These are phyloP conservation scores for Nephelium lappaceum DNA, from an alignment of 345 rosid species.

Conservation along the genomic window DNA sequence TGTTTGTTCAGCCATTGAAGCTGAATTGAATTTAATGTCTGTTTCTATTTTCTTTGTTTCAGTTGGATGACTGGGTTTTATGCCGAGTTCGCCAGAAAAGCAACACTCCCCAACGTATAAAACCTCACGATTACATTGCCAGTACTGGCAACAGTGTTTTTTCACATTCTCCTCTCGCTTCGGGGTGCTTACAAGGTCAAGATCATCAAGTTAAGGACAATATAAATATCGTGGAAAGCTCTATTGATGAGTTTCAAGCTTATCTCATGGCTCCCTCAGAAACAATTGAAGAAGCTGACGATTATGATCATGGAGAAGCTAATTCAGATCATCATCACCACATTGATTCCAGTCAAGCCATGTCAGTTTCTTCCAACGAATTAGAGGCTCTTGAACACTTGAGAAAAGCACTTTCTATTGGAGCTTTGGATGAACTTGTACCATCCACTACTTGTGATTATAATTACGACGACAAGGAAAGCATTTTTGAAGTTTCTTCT, in stretches of 20 bases:
- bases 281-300: constrained; percentile 12
- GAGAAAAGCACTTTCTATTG: constrained; percentile 29
- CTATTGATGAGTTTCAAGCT: constrained; percentile 20
- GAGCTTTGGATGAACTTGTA: constrained; percentile 34
- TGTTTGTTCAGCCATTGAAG: background rate
- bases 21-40: background rate
- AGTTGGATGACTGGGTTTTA: constrained; percentile 52
- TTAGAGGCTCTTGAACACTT: constrained; percentile 30
- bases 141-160: background rate
- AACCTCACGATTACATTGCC: constrained; percentile 6
- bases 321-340: constrained; percentile 2
- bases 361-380: constrained; percentile 1
- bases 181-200: constrained; percentile 33
- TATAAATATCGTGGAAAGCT: background rate
- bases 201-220: constrained; percentile 9
- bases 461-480: constrained; percentile 7
- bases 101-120: constrained; percentile 8
- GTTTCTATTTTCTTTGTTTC: background rate
- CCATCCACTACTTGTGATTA: constrained; percentile 1
- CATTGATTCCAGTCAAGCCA: constrained; percentile 1
- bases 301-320: constrained; percentile 17
- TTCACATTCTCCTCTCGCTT: constrained; percentile 11
- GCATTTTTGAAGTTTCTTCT: constrained; percentile 29
- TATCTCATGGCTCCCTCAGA: constrained; percentile 22
- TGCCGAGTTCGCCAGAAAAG: constrained; percentile 38